Percentiles rank a stretch among this genome's conserved stretches.
Conservation (phyloP, 148 eudicot genomes). For the Dysphania ambrosioides region DNA sequence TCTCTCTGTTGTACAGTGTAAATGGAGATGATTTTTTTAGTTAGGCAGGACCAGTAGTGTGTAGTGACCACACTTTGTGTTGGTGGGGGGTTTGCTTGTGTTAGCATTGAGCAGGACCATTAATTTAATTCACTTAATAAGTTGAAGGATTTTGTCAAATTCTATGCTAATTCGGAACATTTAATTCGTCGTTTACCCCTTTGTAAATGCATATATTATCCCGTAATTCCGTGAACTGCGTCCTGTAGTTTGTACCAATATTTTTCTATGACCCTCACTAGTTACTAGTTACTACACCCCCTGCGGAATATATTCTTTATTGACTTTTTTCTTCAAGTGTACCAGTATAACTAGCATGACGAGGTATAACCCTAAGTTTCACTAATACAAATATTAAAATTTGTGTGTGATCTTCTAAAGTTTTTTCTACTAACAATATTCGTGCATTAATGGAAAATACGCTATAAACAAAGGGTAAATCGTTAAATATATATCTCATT, state of each 20-base stretch:
- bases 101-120: not conserved
- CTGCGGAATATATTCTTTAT: not conserved
- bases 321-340: too few species aligned
- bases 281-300: not conserved
- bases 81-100: not conserved
- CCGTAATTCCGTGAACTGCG: not conserved
- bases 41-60: not conserved
- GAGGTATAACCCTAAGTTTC: too few species aligned
- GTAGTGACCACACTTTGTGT: not conserved
- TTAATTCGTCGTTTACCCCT: not conserved
- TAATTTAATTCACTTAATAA: not conserved
- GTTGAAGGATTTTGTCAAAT: not conserved
- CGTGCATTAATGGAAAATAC: too few species aligned
- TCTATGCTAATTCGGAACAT: constrained; percentile 13
- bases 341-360: too few species aligned
- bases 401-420: too few species aligned
- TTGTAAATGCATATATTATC: constrained; percentile 8
- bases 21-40: not conserved
- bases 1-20: not conserved
- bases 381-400: too few species aligned
- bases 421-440: too few species aligned
- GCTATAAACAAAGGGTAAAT: too few species aligned
- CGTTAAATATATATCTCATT: too few species aligned
- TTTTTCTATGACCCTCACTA: too few species aligned
- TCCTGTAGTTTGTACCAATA: not conserved